Conservation (phyloP, 345 rosid species). For the Schrenkiella parvula region DNA sequence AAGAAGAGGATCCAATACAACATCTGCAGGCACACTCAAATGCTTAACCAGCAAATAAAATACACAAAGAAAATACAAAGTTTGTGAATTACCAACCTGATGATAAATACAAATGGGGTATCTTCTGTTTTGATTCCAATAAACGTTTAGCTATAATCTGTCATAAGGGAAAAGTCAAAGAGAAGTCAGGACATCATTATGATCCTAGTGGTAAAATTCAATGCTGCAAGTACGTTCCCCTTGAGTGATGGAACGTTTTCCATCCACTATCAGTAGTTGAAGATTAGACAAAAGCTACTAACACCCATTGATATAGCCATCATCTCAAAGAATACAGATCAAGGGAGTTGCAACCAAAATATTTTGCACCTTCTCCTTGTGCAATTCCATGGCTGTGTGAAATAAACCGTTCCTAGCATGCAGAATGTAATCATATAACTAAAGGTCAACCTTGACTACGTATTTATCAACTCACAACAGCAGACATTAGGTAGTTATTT, state of each 20-base stretch:
- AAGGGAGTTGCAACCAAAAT: not conserved
- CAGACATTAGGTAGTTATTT: not conserved
- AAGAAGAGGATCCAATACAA: slow-evolving; percentile 91
- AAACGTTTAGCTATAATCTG: slow-evolving; percentile 90
- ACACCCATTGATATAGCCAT: not conserved
- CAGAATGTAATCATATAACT: slow-evolving; percentile 7
- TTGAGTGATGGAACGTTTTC: not conserved
- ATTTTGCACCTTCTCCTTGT: not conserved
- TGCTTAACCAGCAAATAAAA: slow-evolving; percentile 20
- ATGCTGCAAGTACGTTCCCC: slow-evolving; percentile 14
- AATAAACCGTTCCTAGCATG: not conserved
- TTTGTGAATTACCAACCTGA: slow-evolving; percentile 48
- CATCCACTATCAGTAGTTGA: slow-evolving; percentile 1
- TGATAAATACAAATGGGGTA: slow-evolving; percentile 85
- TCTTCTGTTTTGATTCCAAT: slow-evolving; percentile 91
- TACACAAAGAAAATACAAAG: slow-evolving; percentile 6
- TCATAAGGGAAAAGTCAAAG: slow-evolving; percentile 22
- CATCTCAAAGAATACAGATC: not conserved
- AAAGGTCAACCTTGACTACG: not conserved
- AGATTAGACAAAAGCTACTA: not conserved
- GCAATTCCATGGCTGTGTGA: not conserved
- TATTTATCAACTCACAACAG: not conserved
- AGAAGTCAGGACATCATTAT: slow-evolving; percentile 11
- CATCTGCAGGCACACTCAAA: slow-evolving; percentile 53
- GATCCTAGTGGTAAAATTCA: slow-evolving; percentile 15